Evolutionary conservation across 139 green algal genomes (phyloP).

Genomic region (Asterochloris erici): DNA sequence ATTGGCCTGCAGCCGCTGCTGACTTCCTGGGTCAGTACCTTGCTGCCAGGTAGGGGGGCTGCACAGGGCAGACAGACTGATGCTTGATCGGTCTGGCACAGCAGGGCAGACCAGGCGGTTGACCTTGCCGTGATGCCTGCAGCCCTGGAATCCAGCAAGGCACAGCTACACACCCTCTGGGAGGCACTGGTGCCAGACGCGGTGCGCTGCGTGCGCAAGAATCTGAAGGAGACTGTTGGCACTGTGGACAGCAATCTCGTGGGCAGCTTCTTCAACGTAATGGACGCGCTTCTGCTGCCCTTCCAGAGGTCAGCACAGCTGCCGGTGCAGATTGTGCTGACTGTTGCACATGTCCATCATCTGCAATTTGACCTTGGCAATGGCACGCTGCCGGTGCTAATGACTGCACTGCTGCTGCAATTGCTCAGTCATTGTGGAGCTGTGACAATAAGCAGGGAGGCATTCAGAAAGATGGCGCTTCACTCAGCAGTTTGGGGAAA

Average conservation of each 20-base stretch:
- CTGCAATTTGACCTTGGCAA: too few relatives aligned
- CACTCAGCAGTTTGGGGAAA: too few relatives aligned
- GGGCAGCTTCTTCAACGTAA: slow-evolving; percentile 62
- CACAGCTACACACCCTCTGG: slow-evolving; percentile 50
- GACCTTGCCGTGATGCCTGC: not conserved
- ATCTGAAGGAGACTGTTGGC: slow-evolving; percentile 69
- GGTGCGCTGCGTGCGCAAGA: slow-evolving; percentile 58
- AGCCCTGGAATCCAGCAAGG: not conserved
- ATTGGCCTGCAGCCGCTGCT: slow-evolving; percentile 66
- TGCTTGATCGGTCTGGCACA: not conserved
- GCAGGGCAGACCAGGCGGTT: not conserved
- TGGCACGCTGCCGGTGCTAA: too few relatives aligned
- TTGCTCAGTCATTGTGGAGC: too few relatives aligned
- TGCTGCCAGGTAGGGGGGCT: slow-evolving; percentile 35
- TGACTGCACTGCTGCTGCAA: too few relatives aligned
- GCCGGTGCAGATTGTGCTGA: too few relatives aligned
- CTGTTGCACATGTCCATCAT: too few relatives aligned
- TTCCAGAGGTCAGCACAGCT: slow-evolving; percentile 22
- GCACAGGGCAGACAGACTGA: not conserved
- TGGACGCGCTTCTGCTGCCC: slow-evolving; percentile 56
- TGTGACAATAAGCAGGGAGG: too few relatives aligned
- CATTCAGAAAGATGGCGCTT: too few relatives aligned
- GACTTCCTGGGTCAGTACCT: slow-evolving; percentile 53
- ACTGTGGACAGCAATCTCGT: slow-evolving; percentile 71
- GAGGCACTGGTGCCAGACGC: slow-evolving; percentile 53